Conservation (phyloP, 306 rosid genomes). For the Fragaria vesca region DNA sequence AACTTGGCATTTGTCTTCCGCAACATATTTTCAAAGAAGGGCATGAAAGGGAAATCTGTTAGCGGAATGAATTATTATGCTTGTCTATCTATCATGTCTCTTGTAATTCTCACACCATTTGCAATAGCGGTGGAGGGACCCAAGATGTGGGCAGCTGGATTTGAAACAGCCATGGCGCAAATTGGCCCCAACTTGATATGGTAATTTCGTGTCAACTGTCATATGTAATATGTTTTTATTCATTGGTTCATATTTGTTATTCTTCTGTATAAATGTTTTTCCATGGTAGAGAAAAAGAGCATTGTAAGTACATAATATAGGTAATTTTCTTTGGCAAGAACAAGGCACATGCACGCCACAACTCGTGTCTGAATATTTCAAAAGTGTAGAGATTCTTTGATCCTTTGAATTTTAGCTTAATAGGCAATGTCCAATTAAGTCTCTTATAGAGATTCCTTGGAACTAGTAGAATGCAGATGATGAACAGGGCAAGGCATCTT, state of each 20-base stretch:
- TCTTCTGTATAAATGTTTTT: slow-evolving; percentile 6
- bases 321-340: background rate
- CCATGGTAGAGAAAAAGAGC: background rate
- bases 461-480: background rate
- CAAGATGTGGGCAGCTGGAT: slow-evolving; percentile 83
- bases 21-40: slow-evolving; percentile 80
- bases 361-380: background rate
- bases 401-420: background rate
- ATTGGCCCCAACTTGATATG: slow-evolving; percentile 78
- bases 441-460: background rate
- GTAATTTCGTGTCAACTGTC: slow-evolving; percentile 36
- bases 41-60: slow-evolving; percentile 92
- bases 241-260: background rate
- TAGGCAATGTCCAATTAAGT: background rate
- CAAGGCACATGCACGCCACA: background rate
- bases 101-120: slow-evolving; percentile 70
- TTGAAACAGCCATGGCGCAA: slow-evolving; percentile 60
- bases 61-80: slow-evolving; percentile 97
- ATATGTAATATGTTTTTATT: slow-evolving; percentile 1
- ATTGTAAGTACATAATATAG: background rate
- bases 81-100: slow-evolving; percentile 78
- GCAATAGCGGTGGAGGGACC: slow-evolving; percentile 97
- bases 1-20: slow-evolving; percentile 88
- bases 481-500: background rate
- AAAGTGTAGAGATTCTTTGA: background rate